phyloP scores from a whole-genome alignment of 2,329 filamentous ascomycete species.

The Ceratocystis huliohia region DNA sequence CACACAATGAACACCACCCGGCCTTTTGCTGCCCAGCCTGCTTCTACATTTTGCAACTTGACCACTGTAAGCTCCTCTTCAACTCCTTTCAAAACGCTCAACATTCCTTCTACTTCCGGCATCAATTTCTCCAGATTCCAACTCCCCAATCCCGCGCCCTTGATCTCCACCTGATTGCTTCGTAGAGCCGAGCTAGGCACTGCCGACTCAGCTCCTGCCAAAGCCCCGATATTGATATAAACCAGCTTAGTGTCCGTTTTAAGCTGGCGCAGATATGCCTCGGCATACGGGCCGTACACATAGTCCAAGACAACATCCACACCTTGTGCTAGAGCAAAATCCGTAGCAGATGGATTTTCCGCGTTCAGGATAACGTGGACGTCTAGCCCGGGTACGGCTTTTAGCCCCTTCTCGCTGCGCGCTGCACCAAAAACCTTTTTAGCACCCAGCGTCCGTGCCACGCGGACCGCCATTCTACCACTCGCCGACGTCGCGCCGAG shows the following conservation, averaged over 20 bases:
- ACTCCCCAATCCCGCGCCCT: conserved; percentile 35
- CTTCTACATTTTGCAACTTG: conserved; percentile 25
- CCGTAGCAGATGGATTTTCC: not conserved
- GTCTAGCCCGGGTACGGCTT: conserved; percentile 25
- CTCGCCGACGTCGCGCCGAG: conserved; percentile 42
- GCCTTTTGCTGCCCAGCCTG: conserved; percentile 25
- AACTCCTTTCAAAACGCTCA: conserved; percentile 24
- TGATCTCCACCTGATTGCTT: conserved; percentile 36
- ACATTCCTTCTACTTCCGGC: conserved; percentile 24
- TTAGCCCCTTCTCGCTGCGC: conserved; percentile 24
- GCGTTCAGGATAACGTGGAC: not conserved
- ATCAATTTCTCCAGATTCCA: conserved; percentile 29
- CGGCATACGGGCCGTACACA: conserved; percentile 37
- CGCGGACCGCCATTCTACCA: conserved; percentile 37
- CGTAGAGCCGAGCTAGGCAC: conserved; percentile 35
- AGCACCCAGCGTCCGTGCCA: conserved; percentile 38
- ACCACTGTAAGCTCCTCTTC: conserved; percentile 23
- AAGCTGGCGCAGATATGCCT: conserved; percentile 33
- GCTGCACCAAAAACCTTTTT: conserved; percentile 39
- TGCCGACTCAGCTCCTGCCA: conserved; percentile 30
- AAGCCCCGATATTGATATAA: conserved; percentile 40
- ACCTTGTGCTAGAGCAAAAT: conserved; percentile 27
- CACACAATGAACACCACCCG: conserved; percentile 25
- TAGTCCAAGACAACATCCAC: conserved; percentile 47
- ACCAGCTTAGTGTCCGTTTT: conserved; percentile 34